Percentiles rank a stretch among this genome's conserved stretches.
phyloP scores from a whole-genome alignment of 257 asterid genomes.

The Phtheirospermum japonicum region DNA sequence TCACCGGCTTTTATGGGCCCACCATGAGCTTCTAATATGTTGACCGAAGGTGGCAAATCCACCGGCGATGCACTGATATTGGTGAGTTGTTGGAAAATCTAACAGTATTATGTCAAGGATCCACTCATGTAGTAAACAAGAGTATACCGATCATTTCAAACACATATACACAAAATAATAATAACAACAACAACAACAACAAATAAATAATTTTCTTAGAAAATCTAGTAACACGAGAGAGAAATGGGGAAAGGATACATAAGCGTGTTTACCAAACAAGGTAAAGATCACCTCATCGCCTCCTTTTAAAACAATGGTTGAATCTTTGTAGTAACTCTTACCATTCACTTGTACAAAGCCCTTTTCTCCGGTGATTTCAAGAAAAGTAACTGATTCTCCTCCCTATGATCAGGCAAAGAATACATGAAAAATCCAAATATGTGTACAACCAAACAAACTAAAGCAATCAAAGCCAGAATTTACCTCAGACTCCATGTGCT shows the following conservation, averaged over 20 bases:
- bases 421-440: neutral
- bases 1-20: slow-evolving; percentile 52
- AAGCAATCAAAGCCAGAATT: slow-evolving; percentile 11
- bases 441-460: slow-evolving; percentile 12
- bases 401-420: slow-evolving; percentile 40
- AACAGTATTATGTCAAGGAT: slow-evolving; percentile 43
- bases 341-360: slow-evolving; percentile 88
- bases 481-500: slow-evolving; percentile 74
- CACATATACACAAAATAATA: neutral
- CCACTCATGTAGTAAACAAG: neutral
- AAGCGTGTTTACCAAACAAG: slow-evolving; percentile 64
- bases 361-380: slow-evolving; percentile 73
- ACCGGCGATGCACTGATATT: slow-evolving; percentile 22
- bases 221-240: slow-evolving; percentile 16
- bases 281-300: slow-evolving; percentile 90
- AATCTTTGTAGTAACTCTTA: slow-evolving; percentile 58
- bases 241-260: slow-evolving; percentile 69
- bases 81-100: slow-evolving; percentile 72
- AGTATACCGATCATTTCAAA: neutral
- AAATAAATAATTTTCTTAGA: neutral
- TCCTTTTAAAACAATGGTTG: slow-evolving; percentile 63
- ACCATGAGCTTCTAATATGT: slow-evolving; percentile 64
- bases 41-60: slow-evolving; percentile 45
- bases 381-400: slow-evolving; percentile 60
- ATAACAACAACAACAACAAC: no score